Conservation (phyloP, 2,329 filamentous ascomycete genomes). For the Colletotrichum agaves region DNA sequence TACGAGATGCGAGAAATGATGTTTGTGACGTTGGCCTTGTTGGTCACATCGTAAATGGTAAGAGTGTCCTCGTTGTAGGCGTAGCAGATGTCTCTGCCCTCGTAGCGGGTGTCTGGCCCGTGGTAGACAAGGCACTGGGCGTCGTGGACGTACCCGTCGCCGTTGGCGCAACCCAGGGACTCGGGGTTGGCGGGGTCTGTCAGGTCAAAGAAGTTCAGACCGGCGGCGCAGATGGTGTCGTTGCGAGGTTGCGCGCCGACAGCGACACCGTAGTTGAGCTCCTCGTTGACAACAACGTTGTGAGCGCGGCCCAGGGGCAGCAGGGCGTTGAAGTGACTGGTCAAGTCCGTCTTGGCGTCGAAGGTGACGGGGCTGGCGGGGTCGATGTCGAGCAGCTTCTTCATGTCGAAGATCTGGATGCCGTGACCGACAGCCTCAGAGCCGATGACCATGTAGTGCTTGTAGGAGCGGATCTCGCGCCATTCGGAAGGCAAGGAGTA, state of each 20-base stretch:
- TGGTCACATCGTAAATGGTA: constrained; percentile 64
- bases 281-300: constrained; percentile 62
- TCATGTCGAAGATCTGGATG: constrained; percentile 72
- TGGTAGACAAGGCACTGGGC: constrained; percentile 67
- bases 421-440: constrained; percentile 59
- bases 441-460: constrained; percentile 51
- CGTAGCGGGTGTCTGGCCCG: constrained; percentile 60
- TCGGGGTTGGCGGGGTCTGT: constrained; percentile 63
- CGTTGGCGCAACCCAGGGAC: constrained; percentile 62
- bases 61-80: constrained; percentile 64
- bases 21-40: constrained; percentile 56
- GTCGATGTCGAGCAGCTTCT: constrained; percentile 59
- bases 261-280: constrained; percentile 58
- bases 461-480: constrained; percentile 50
- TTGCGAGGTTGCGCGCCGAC: constrained; percentile 53
- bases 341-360: constrained; percentile 45
- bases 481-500: constrained; percentile 41
- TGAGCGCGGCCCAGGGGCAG: constrained; percentile 48
- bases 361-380: constrained; percentile 50
- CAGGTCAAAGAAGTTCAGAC: constrained; percentile 69
- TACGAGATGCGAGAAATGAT: constrained; percentile 65
- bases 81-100: constrained; percentile 65
- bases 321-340: constrained; percentile 47
- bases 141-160: constrained; percentile 70
- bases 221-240: constrained; percentile 55